Base-by-base conservation (phyloP, 768 basidiomycete genomes). In the Hemileccinum rubropunctum region DNA sequence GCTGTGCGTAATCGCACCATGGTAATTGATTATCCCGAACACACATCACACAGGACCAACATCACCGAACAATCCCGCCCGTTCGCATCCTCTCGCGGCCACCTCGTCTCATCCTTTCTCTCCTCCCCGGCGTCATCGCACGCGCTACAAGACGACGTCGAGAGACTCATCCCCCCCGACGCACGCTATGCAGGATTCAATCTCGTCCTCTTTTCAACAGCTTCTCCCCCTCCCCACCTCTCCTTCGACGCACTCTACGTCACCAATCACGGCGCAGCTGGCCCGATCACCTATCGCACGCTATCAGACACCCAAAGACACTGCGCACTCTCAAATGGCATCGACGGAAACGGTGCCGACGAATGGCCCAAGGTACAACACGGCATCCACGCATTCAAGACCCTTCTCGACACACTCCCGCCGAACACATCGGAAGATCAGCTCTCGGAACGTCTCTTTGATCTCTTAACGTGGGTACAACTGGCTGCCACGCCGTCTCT, bases 151-250 rank as follows among this genome's bases (percentile, higher is more conserved):
- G 23, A 23, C 23, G 23, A 20, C 10, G 67, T 88, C 42, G 73
- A 76, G 45, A 74, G 80, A 45, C 71, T 83, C 47, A 66, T 76
- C 43, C 71, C 75, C 52, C 64, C 67, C 47, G 76, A 81, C 53
- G 70, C 74, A 14, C 66, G 71, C 27, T 90, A 82, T 63, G 86
- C 89, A 41, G 91, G 91, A 3, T 92, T 93, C 76, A 92, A 91
- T 67, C 65, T 91, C 26, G 72, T 91, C 51, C 77, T 91, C 51
- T 72, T 92, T 50, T 23, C 23, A 6, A 6, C 23, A 6, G 71
- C 77, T 20, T 78, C n/a, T n/a, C n/a, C n/a, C n/a, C n/a, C n/a
- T 37, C 9, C 1, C 41, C 17, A 1, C 33, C 59, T 83, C 39
- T 59, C 65, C 23, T 84, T 82, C 62, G 78, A 82, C 58, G 75